Percentiles rank a stretch among this genome's conserved stretches.
Evolutionary conservation across 176 grass and related monocot genomes (phyloP).

Genomic region (Tillandsia fasciculata): DNA sequence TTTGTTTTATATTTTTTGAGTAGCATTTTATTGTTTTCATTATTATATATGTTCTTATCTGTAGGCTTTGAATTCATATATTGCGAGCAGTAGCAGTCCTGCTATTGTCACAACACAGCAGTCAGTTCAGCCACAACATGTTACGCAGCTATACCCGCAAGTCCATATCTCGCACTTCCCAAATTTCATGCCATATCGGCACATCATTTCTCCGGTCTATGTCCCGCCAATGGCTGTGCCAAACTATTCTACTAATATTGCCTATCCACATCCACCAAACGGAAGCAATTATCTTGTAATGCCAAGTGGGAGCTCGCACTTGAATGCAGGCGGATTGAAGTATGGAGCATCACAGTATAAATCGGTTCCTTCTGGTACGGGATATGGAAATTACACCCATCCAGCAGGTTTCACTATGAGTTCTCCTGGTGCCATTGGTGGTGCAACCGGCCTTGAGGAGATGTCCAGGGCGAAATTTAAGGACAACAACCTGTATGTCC

Average conservation of each 20-base stretch:
- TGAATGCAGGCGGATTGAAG: conserved; percentile 47
- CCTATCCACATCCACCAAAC: conserved; percentile 46
- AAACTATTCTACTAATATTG: conserved; percentile 55
- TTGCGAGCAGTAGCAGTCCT: conserved; percentile 32
- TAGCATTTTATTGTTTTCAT: not conserved
- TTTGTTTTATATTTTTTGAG: not conserved
- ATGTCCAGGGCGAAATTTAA: conserved; percentile 61
- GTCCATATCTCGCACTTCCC: conserved; percentile 62
- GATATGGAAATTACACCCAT: conserved; percentile 62
- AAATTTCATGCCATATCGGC: conserved; percentile 73
- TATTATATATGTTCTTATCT: not conserved
- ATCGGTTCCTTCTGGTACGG: conserved; percentile 50
- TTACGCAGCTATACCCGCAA: conserved; percentile 58
- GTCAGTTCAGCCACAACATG: conserved; percentile 44
- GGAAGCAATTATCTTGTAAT: conserved; percentile 70
- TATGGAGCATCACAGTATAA: conserved; percentile 61
- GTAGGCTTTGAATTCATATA: conserved; percentile 33
- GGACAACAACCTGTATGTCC: conserved; percentile 60
- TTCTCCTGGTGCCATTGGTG: conserved; percentile 65
- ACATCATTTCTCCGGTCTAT: conserved; percentile 63
- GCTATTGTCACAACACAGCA: conserved; percentile 16
- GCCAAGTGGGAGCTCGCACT: conserved; percentile 50
- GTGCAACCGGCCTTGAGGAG: conserved; percentile 49
- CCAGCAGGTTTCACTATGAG: conserved; percentile 52
- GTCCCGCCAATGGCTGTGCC: conserved; percentile 56